Evolutionary conservation across 805 yeast genomes (phyloP).

Genomic region (Saccharomycopsis javanensis): DNA sequence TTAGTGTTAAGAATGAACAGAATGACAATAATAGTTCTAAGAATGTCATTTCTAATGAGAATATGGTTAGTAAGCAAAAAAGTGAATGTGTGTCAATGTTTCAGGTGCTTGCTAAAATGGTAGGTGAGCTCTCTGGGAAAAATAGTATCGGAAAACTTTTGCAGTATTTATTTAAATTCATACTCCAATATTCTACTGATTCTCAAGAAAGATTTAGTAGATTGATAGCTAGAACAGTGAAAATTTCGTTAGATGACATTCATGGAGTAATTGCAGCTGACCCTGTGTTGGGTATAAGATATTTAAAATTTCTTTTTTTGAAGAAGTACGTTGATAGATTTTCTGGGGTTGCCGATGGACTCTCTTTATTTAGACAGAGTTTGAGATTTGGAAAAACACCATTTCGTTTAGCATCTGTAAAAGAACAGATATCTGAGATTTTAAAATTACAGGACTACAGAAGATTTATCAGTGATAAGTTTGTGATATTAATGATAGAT

Average conservation of each 20-base stretch:
- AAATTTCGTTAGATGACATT: background rate
- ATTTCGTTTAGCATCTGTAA: slow-evolving; percentile 4
- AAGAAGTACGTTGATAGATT: slow-evolving; percentile 8
- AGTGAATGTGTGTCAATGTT: background rate
- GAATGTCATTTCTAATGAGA: background rate
- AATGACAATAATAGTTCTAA: too few species aligned
- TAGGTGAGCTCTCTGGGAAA: slow-evolving; percentile 18
- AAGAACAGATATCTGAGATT: background rate
- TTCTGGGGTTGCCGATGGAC: slow-evolving; percentile 12
- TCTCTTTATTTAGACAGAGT: slow-evolving; percentile 17
- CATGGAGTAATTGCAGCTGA: background rate
- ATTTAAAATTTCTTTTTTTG: slow-evolving; percentile 7
- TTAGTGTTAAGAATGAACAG: too few species aligned
- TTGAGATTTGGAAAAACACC: slow-evolving; percentile 20
- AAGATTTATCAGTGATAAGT: slow-evolving; percentile 5
- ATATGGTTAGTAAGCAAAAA: background rate
- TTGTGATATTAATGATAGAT: slow-evolving; percentile 12
- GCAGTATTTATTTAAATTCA: slow-evolving; percentile 14
- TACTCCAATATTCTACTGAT: slow-evolving; percentile 9
- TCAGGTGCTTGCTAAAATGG: slow-evolving; percentile 8
- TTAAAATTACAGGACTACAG: background rate
- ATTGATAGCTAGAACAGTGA: background rate
- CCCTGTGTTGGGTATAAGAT: background rate
- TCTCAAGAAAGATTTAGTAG: slow-evolving; percentile 4
- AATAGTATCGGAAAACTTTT: slow-evolving; percentile 15